Base-by-base conservation (phyloP, 129 eudicot species). In the Pulicaria dysenterica region DNA sequence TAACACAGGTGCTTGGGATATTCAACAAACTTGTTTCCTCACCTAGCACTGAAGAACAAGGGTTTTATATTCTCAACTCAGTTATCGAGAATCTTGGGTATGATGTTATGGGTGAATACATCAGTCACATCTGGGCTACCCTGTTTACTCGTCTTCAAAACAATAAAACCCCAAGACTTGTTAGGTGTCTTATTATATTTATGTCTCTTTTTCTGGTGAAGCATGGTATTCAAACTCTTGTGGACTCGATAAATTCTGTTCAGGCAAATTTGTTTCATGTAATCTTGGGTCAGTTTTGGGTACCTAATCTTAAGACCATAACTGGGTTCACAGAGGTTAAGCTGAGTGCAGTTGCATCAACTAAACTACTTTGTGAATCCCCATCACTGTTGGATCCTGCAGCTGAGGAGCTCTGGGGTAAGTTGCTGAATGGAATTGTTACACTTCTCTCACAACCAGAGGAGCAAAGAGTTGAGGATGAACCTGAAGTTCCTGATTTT, bases 401-500 rank as follows among this genome's bases (percentile, higher is more conserved):
- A 17, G 89, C 80, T 61, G 80, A 74, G 72, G 67, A 62, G 58
- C 83, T 79, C 6, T 88, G 97, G 97, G 96, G 96, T 19, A 90
- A 79, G 75, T 82, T 94, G 94, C 69, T 94, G 66, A 96, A 94
- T 67, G 86, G 91, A 63, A 77, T 94, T 77, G 94, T 94, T 43
- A 90, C 97, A 31, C 97, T 90, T 70, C 73, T 94, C 36, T 88
- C 99, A 6, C 73, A 82, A 71, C 97, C 99, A 1, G 99, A 90
- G 73, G 87, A 93, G 83, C 85, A 87, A 16, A 86, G 99, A 83
- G 91, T 94, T 59, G 91, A 82, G 80, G 97, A 94, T 69, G 99
- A 94, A 76, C 80, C 87, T 13, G 99, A 94, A 45, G 94, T 90
- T 73, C 99, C 96, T 6, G 99, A 94, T 86, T 90, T 94, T 78